Evolutionary conservation across 2,329 filamentous ascomycete genomes (phyloP), one percentile per base, ranked within the genome.

Genomic region (Xylariaceae sp.): DNA sequence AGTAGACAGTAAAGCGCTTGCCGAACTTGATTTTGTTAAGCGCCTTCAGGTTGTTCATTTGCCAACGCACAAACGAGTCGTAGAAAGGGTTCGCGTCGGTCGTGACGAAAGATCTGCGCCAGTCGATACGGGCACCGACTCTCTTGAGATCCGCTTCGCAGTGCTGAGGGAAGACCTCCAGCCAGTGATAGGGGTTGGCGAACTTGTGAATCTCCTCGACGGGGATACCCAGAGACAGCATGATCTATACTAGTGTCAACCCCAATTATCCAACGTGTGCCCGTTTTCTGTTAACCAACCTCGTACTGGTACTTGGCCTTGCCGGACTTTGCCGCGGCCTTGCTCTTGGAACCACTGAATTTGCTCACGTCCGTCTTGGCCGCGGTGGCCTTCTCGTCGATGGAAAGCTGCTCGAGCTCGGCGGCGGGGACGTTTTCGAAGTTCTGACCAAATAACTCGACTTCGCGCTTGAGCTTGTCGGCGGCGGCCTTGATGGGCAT

Each of bases 31-130:
- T 93, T 80, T 97, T 97, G 69, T 89, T 84, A 62, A 96, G 78
- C 72, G 94, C 89, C 75, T 89, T 90, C 55, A 97, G 82, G 64
- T 90, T 88, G 73, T 89, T 92, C 90, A 97, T 97, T 77, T 97
- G 94, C 94, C 94, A 99, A 69, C 90, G 81, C 47, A 97, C 88
- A 70, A 99, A 99, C 3, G 90, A 84, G 73, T 99, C 93, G 73
- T 96, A 99, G 78, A 94, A 97, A 3, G 91, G 92, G 76, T 99
- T 99, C 41, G 91, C 92, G 68, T 97, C 92, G 2, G 94, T 99
- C 5, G 94, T 99, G 65, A 97, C 88, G 65, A 99, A 90, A 44
- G 89, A 88, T 73, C 94, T 82, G 71, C 93, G 84, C 93, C 93
- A 99, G 73, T 97, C 94, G 69, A 97, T 89, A 67, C 92, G 82